Conservation (phyloP, 139 green algal genomes). For the Marvania coccoides region DNA sequence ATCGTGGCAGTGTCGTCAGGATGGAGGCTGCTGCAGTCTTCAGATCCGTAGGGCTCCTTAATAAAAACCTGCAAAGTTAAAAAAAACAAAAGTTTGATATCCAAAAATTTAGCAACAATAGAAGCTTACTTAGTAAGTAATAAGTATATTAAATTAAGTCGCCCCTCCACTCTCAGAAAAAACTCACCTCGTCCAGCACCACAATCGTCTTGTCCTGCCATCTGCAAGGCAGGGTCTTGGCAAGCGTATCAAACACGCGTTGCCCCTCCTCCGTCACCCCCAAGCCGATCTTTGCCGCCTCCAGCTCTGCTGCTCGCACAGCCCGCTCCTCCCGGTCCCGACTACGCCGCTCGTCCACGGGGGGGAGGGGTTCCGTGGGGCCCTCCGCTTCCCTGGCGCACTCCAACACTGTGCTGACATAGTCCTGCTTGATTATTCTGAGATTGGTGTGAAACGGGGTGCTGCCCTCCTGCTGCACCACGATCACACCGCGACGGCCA, state of each 20-base stretch:
- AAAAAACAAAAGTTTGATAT: background rate
- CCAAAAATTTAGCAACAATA: background rate
- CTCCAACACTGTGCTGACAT: background rate
- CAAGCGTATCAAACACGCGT: slow-evolving; percentile 71
- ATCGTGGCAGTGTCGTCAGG: slow-evolving; percentile 21
- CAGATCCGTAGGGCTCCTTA: slow-evolving; percentile 4
- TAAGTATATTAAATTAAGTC: slow-evolving; percentile 6
- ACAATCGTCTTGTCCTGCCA: slow-evolving; percentile 66
- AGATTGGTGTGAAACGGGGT: slow-evolving; percentile 39
- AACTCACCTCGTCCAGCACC: slow-evolving; percentile 65
- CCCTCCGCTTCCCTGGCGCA: background rate
- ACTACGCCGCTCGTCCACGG: slow-evolving; percentile 49
- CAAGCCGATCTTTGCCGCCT: slow-evolving; percentile 60
- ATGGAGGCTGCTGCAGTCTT: background rate
- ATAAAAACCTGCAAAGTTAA: slow-evolving; percentile 5
- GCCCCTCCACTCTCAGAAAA: slow-evolving; percentile 10
- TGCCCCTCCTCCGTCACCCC: slow-evolving; percentile 60
- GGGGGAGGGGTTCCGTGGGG: slow-evolving; percentile 29
- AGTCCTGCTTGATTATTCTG: slow-evolving; percentile 10
- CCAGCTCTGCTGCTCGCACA: slow-evolving; percentile 51
- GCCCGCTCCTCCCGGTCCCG: slow-evolving; percentile 57
- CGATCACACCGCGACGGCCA: slow-evolving; percentile 7
- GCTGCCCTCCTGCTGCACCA: slow-evolving; percentile 18
- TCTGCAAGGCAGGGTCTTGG: slow-evolving; percentile 72
- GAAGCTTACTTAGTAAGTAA: background rate